Base-by-base conservation (phyloP, 1,284 basidiomycete species). In the Leucoagaricus sp. region DNA sequence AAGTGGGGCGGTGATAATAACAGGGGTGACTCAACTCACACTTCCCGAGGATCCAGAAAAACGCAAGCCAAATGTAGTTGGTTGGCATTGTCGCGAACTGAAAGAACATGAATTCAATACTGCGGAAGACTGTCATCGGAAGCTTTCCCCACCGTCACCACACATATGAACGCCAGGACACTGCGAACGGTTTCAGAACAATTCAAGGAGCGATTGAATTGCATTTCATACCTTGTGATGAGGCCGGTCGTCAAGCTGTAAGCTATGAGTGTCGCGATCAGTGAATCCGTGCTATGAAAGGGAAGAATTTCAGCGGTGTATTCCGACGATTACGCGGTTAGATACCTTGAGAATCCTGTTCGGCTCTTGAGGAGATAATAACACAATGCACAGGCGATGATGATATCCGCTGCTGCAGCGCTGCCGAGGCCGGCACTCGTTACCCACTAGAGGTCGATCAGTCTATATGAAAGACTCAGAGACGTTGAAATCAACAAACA, bases 41-140 rank as follows among this genome's bases (percentile, higher is more conserved):
- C 68, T 75, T 76, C 44, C 75, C 75, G 29, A 73, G 65, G 15
- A 76, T 58, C 74, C 75, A 77, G 62, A 77, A 76, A 55, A 75
- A 73, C 2, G 71, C 73, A 38, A 76, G 60, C 71, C 75, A 77
- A 1, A 76, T 61, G 60, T 71, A 75, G 49, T 72, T 73, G 25
- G 68, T 69, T 12, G 75, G 75, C 72, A 76, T 73, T 13, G 65
- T 69, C 17, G 71, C 72, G 55, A 76, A 77, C 75, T 77, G 46
- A 28, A 51, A 10, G 33, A n/a, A 38, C 53, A 49, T 49, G 13
- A 34, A 15, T n/a, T 42, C 41, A 58, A 28, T 17, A 6, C 48
- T 13, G 23, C 9, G 19, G 47, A 4, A 21, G 36, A 50, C 41
- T 21, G 13, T 36, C 23, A 12, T 25, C 15, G 34, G 15, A 49